These are phyloP conservation scores for Lecanicillium sp. DNA, from an alignment of 2,329 filamentous ascomycete genomes.

Conservation along the genomic window DNA sequence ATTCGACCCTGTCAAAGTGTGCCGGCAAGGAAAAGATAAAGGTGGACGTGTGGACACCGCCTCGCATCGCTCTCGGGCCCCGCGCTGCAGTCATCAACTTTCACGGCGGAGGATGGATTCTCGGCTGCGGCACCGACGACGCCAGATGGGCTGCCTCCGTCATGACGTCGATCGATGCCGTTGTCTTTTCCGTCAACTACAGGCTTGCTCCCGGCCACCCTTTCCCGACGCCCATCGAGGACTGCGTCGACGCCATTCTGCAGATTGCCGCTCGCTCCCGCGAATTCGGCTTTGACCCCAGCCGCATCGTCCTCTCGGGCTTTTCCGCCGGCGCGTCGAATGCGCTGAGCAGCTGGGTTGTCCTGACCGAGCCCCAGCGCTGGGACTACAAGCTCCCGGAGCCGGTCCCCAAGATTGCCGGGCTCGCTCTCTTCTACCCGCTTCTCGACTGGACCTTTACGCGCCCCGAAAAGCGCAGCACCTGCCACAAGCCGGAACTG, in stretches of 20 bases:
- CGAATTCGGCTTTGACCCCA: slow-evolving; percentile 51
- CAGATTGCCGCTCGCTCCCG: slow-evolving; percentile 52
- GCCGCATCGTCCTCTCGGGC: slow-evolving; percentile 52
- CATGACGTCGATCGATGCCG: slow-evolving; percentile 44
- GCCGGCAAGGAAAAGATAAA: slow-evolving; percentile 35
- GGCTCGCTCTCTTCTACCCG: slow-evolving; percentile 56
- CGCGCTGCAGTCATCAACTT: slow-evolving; percentile 58
- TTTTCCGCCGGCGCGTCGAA: slow-evolving; percentile 59
- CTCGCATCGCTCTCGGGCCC: slow-evolving; percentile 26
- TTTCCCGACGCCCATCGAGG: slow-evolving; percentile 59
- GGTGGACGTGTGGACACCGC: slow-evolving; percentile 42
- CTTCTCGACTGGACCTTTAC: slow-evolving; percentile 55
- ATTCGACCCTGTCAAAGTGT: slow-evolving; percentile 35
- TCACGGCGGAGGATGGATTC: slow-evolving; percentile 61
- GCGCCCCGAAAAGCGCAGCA: slow-evolving; percentile 49
- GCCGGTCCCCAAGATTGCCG: slow-evolving; percentile 42
- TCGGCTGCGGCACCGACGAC: slow-evolving; percentile 58
- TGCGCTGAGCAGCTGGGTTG: slow-evolving; percentile 41
- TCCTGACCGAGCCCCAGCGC: slow-evolving; percentile 38
- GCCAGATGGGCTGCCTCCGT: slow-evolving; percentile 53
- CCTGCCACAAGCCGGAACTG: slow-evolving; percentile 48
- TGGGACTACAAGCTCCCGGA: slow-evolving; percentile 33
- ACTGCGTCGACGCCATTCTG: slow-evolving; percentile 58
- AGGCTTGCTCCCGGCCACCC: slow-evolving; percentile 60
- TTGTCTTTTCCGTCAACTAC: slow-evolving; percentile 62